A percentile compares a stretch with the other conserved stretches of the same genome.
These are phyloP conservation scores for Aureobasidium lini DNA, from an alignment of 2,329 filamentous ascomycete species.

Conservation along the genomic window DNA sequence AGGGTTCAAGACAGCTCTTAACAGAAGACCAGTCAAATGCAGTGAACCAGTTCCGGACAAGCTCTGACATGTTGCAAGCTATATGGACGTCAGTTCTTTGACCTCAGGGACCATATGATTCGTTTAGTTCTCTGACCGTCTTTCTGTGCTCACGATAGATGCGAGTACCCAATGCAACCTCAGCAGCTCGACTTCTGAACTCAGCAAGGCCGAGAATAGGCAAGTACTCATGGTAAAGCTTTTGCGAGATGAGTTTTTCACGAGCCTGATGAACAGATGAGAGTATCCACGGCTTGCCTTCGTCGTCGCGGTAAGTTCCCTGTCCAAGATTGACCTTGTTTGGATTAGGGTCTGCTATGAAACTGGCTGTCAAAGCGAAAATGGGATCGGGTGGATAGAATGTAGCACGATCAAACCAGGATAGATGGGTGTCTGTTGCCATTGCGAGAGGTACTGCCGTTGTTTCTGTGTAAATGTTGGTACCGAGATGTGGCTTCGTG, in stretches of 20 bases:
- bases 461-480: too few species aligned
- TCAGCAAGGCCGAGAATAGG: neutral
- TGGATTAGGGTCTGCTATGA: neutral
- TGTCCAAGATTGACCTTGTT: conserved; percentile 28
- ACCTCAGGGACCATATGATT: too few species aligned
- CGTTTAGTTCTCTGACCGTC: neutral
- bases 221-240: neutral
- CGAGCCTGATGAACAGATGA: conserved; percentile 25
- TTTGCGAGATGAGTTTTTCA: too few species aligned
- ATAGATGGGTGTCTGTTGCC: too few species aligned
- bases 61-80: conserved; percentile 29
- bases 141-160: neutral
- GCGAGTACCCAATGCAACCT: neutral
- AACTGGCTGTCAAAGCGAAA: neutral
- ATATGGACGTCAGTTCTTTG: neutral
- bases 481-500: too few species aligned
- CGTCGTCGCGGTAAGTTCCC: conserved; percentile 34
- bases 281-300: conserved; percentile 33
- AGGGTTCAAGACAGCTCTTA: conserved; percentile 23
- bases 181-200: neutral
- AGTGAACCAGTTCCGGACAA: conserved; percentile 38
- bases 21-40: conserved; percentile 28
- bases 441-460: too few species aligned
- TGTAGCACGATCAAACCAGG: neutral
- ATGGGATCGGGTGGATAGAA: neutral